Evolutionary conservation across 129 eudicot genomes (phyloP), one percentile per base, ranked within the genome.

Genomic region (Pulicaria dysenterica): DNA sequence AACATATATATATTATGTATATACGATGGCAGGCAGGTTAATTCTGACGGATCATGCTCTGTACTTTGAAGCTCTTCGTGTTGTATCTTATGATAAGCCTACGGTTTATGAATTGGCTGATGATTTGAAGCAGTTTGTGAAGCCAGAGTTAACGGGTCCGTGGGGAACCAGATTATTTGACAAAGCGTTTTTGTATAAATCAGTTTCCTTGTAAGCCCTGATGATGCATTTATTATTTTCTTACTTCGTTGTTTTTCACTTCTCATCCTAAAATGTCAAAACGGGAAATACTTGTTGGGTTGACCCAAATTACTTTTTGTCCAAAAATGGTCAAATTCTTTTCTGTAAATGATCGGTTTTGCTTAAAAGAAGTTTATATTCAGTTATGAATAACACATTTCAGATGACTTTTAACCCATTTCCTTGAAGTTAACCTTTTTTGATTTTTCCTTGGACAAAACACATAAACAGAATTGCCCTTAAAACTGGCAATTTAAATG

Each of bases 131-230:
- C 98, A 93, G 89, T 68, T 89, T 67, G 95, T 93, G 60, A 93
- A 75, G 79, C 89, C 98, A 12, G 96, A 93, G 84, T 83, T 93
- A 83, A 93, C 98, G 0, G 98, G 98, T 55, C 98, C 96, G 47
- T 93, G 95, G 98, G 96, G 98, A 53, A 85, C 98, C 57, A 82
- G 96, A 77, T 90, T 93, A 61, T 93, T 93, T 71, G 98, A 93
- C 77, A 93, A 89, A 82, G 98, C 96, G 7, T 80, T 93, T 58
- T 80, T 73, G 46, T 93, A 83, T 40, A 93, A 93, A 64, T 89
- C 98, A 62, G 74, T 42, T 69, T 51, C 86, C 77, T 54, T 93
- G 96, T 93, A 88, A 85, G 96, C 34, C 75, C 34, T 39, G 37
- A 17, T 34, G 31, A 43, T 5, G 38, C 76, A 51, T 58, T 24